phyloP scores from a whole-genome alignment of 352 stramenopile species.

The Pythium inflatum region DNA sequence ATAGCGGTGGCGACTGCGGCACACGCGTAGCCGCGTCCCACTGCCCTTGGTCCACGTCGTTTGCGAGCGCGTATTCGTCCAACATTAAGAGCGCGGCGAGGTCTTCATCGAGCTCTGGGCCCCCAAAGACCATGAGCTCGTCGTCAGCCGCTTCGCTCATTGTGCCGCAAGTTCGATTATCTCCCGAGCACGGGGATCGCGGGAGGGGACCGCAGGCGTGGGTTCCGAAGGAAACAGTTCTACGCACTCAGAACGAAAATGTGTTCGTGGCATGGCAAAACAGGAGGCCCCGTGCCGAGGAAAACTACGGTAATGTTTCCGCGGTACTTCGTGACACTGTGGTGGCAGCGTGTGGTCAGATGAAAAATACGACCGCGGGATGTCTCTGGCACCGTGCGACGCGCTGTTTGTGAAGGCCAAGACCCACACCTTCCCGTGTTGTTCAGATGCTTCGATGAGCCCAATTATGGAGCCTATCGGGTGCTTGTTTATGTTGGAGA shows the following conservation, averaged over 20 bases:
- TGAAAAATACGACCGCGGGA: too few species aligned
- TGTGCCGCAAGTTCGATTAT: not conserved
- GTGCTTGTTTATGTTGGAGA: too few species aligned
- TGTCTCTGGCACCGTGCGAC: too few species aligned
- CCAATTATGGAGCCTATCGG: too few species aligned
- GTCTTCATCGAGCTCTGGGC: constrained; percentile 21
- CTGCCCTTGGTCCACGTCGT: constrained; percentile 14
- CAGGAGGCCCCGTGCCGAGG: not conserved
- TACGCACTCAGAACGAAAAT: not conserved
- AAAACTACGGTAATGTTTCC: not conserved
- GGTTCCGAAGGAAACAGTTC: not conserved
- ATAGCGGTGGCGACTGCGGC: not conserved
- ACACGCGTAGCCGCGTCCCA: not conserved
- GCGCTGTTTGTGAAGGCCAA: too few species aligned
- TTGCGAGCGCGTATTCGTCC: constrained; percentile 25
- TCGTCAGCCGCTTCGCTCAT: constrained; percentile 4
- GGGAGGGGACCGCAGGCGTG: too few species aligned
- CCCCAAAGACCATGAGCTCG: constrained; percentile 15
- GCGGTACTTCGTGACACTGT: too few species aligned
- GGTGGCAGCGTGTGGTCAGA: too few species aligned
- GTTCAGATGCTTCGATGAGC: too few species aligned
- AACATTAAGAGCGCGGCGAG: constrained; percentile 25
- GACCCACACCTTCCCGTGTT: too few species aligned
- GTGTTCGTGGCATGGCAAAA: constrained; percentile 13
- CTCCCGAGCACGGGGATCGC: too few species aligned